Conservation (phyloP, 2,329 filamentous ascomycete genomes). For the Rhynchosporium graminicola region DNA sequence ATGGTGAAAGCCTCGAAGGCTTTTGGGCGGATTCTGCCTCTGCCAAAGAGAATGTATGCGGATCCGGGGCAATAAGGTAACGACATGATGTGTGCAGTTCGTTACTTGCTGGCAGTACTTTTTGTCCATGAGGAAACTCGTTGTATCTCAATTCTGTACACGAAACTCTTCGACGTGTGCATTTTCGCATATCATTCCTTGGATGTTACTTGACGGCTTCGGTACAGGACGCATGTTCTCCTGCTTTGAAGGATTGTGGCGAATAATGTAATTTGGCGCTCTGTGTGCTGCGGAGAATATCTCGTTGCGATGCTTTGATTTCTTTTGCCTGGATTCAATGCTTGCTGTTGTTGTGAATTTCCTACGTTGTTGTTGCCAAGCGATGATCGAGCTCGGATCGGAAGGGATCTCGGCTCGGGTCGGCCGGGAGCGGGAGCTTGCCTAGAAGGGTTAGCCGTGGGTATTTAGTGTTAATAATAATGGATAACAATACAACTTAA, state of each 20-base stretch:
- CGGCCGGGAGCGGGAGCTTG: not conserved
- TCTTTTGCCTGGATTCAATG: not conserved
- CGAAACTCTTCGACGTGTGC: not conserved
- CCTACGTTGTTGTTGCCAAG: not conserved
- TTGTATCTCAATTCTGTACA: not conserved
- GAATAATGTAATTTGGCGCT: too few species aligned
- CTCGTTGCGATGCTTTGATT: not conserved
- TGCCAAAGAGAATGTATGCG: not conserved
- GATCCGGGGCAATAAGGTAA: not conserved
- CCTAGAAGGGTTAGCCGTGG: slow-evolving; percentile 7
- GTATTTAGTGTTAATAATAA: not conserved
- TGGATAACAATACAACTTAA: slow-evolving; percentile 9
- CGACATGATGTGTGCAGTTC: not conserved
- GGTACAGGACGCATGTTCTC: too few species aligned
- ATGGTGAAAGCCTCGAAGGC: slow-evolving; percentile 11
- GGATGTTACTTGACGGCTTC: too few species aligned
- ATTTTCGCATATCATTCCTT: not conserved
- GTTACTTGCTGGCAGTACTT: too few species aligned
- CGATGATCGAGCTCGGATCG: not conserved
- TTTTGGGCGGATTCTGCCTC: slow-evolving; percentile 3
- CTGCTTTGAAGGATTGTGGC: too few species aligned
- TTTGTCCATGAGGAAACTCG: not conserved
- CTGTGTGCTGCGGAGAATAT: not conserved
- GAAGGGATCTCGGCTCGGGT: not conserved
- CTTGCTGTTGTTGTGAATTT: not conserved